These are phyloP conservation scores for Rhizopogon vesiculosus DNA, from an alignment of 768 basidiomycete genomes.

Conservation along the genomic window DNA sequence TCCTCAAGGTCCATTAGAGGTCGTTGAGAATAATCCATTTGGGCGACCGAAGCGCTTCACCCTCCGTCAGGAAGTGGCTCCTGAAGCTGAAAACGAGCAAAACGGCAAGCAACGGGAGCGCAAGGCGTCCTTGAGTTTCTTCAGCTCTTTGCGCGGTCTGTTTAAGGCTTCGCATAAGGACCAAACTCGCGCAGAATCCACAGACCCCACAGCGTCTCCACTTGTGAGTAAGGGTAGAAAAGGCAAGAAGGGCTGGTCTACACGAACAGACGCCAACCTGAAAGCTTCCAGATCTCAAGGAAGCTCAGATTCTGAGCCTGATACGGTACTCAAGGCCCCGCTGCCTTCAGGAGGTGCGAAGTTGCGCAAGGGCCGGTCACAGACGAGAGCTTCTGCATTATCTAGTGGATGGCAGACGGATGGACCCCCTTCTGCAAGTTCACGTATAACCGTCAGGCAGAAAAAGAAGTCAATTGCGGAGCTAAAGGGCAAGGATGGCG, in stretches of 20 bases:
- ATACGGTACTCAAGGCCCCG: not conserved
- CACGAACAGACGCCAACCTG: slow-evolving; percentile 22
- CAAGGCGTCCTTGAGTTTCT: slow-evolving; percentile 14
- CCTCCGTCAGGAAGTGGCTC: not conserved
- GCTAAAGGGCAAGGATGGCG: slow-evolving; percentile 19
- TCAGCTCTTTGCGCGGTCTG: slow-evolving; percentile 22
- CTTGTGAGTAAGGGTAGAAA: not conserved
- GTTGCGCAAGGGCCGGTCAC: slow-evolving; percentile 8
- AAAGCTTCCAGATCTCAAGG: not conserved
- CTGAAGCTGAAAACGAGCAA: not conserved
- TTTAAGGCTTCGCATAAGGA: slow-evolving; percentile 16
- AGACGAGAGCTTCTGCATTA: not conserved
- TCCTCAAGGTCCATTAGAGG: slow-evolving; percentile 11
- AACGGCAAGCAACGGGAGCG: slow-evolving; percentile 14
- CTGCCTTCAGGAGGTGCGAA: slow-evolving; percentile 3
- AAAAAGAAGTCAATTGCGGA: slow-evolving; percentile 18
- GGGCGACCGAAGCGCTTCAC: slow-evolving; percentile 8
- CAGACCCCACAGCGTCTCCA: not conserved
- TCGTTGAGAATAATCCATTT: slow-evolving; percentile 23
- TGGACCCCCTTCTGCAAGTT: slow-evolving; percentile 2
- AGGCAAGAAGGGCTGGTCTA: slow-evolving; percentile 18
- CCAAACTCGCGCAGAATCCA: slow-evolving; percentile 10
- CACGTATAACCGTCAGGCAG: slow-evolving; percentile 4
- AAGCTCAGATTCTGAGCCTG: slow-evolving; percentile 15
- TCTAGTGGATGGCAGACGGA: slow-evolving; percentile 18